Evolutionary conservation across 257 asterid species (phyloP), one percentile per base, ranked within the genome.

Genomic region (Oldenlandia corymbosa): DNA sequence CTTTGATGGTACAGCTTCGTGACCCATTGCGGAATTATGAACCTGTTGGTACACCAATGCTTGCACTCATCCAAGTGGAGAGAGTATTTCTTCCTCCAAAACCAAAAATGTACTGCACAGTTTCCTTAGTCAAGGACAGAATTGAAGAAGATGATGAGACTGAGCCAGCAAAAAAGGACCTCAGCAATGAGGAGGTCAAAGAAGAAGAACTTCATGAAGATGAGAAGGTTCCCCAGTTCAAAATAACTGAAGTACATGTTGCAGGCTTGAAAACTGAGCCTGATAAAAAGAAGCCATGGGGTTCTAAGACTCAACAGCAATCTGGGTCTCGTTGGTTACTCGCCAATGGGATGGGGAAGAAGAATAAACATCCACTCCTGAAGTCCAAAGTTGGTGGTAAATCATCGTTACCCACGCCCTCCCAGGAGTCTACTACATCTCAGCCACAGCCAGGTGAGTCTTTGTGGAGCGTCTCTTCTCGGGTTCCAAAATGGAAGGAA

Each of bases 321-420:
- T 73, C 94, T 16, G 95, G 99, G 14, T 90, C 99, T 9, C 96
- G 97, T 21, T 93, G 99, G 99, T 64, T 93, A 78, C 90, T 93
- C 9, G 99, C 99, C 0, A 93, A 84, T 65, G 97, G 99, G 69
- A 90, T 93, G 99, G 99, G 97, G 67, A 93, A 93, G 88, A 93
- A 87, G 85, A 87, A 92, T 56, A 90, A 85, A 71, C 95, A 84
- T 74, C 94, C 94, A 8, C 45, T 84, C 12, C 57, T 85, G 87
- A 93, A 90, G 78, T 78, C 96, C 20, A 85, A 83, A 64, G 78
- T 68, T n/a, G 75, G 68, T 30, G 69, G 65, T 12, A 83, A 67
- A 69, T 34, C 81, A 49, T 75, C 88, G 27, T 60, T 64, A 18
- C 69, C 81, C 62, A 73, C 46, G 69, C 64, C 90, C 47, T 60